Evolutionary conservation across 164 flowering plant species (phyloP), one percentile per base, ranked within the genome.

Genomic region (Berberis thunbergii): DNA sequence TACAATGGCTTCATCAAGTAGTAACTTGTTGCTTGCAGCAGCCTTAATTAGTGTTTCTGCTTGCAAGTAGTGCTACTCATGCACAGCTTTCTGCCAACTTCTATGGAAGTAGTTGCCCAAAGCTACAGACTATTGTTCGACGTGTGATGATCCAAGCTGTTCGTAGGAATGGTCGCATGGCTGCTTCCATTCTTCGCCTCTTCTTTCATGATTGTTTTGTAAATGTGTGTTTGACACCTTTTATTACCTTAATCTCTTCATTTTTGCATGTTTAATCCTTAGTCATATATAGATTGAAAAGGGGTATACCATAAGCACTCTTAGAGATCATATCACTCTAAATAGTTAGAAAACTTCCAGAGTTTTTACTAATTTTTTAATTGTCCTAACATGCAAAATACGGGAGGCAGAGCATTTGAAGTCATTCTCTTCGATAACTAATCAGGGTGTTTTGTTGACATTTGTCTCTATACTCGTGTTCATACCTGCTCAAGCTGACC

Each of bases 71-170:
- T 52, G 55, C 7, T 10, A 9, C 60, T 40, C 8, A 40, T 4
- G 85, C 78, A 1, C 88, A 84, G 68, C 86, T 81, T 11, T 72
- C 84, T 0, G 43, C 84, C 3, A 67, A n/a, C 63, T 78, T 78
- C 68, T 84, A 84, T 41, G 67, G 70, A 2, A 67, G 59, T n/a
- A 13, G 76, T 52, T 84, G 88, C 65, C 86, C 86, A 1, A 81
- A 59, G 4, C 66, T 84, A 40, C 62, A 44, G 43, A 62, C 59
- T 45, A 74, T 79, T 43, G 86, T 79, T 6, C 72, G 77, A 1
- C 26, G 12, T 39, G 81, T 46, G 13, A 80, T 77, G 78, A 65
- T 12, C 26, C 69, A 75, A 55, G 78, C 79, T 45, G 45, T 81
- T 40, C 8, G 2, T 1, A 54, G 44, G 0, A 55, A 71, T 3